A percentile compares a stretch with the other conserved stretches of the same genome.
phyloP scores from a whole-genome alignment of 163 green algal species.

The Prototheca wickerhamii region DNA sequence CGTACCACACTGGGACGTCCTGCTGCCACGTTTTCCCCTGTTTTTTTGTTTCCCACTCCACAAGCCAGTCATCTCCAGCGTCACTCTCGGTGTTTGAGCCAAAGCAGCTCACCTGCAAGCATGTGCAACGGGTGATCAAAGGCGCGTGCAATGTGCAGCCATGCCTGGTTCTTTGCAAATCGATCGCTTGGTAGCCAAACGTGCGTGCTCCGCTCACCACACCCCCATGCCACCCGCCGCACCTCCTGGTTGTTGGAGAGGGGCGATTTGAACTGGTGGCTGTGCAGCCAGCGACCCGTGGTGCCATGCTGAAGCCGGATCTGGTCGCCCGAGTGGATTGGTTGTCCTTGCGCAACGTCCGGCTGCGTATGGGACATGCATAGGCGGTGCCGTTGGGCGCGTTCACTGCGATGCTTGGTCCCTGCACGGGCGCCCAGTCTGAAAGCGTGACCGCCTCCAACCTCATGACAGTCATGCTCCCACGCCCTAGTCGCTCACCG shows the following conservation, averaged over 20 bases:
- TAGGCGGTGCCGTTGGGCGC: no score
- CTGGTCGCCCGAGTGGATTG: constrained; percentile 42
- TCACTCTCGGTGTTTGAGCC: constrained; percentile 60
- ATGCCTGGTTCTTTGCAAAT: no score
- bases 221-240: not conserved
- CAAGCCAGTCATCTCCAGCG: constrained; percentile 69
- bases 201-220: not conserved
- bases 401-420: no score
- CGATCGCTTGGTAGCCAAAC: not conserved
- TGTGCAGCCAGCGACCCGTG: constrained; percentile 89
- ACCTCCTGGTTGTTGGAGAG: constrained; percentile 84
- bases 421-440: no score
- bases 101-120: constrained; percentile 72
- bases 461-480: no score
- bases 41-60: constrained; percentile 64
- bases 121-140: no score
- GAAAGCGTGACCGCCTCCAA: no score
- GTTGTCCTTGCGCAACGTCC: not conserved
- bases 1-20: constrained; percentile 23
- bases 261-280: constrained; percentile 73
- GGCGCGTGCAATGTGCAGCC: not conserved
- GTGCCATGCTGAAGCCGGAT: constrained; percentile 70
- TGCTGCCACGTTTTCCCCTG: constrained; percentile 41
- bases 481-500: no score
- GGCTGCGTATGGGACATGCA: no score